These are phyloP conservation scores for Mrakia frigida DNA, from an alignment of 768 basidiomycete species.

Conservation along the genomic window DNA sequence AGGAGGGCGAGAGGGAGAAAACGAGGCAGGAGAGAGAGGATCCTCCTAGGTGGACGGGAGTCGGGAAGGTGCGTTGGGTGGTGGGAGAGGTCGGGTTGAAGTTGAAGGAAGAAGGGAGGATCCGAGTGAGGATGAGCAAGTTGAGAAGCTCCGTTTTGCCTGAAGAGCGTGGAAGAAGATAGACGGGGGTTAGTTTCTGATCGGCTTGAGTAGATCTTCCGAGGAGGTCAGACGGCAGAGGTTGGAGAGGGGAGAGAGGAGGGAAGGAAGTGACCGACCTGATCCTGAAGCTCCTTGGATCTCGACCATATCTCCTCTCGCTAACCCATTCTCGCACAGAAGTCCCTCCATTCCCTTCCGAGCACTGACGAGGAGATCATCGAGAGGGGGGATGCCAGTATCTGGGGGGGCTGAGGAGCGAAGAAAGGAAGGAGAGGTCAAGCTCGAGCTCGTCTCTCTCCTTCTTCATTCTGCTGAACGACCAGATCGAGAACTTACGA, in stretches of 20 bases:
- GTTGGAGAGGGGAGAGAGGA: not conserved
- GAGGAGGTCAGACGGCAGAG: not conserved
- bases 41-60: slow-evolving; percentile 11
- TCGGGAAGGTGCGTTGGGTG: not conserved
- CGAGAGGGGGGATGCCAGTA: slow-evolving; percentile 2
- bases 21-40: slow-evolving; percentile 2
- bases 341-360: slow-evolving; percentile 16
- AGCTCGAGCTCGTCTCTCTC: not conserved
- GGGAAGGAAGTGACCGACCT: not conserved
- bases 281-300: slow-evolving; percentile 10
- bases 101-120: slow-evolving; percentile 6
- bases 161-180: not conserved
- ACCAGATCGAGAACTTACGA: not conserved
- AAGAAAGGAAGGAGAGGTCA: no score
- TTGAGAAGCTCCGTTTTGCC: slow-evolving; percentile 12
- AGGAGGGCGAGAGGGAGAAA: slow-evolving; percentile 12
- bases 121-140: not conserved
- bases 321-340: not conserved
- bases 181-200: not conserved
- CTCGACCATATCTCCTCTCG: slow-evolving; percentile 23
- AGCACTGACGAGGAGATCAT: not conserved
- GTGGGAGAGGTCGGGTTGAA: slow-evolving; percentile 9
- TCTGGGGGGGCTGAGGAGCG: not conserved
- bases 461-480: not conserved
- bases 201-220: not conserved